These are phyloP conservation scores for Lumnitzera racemosa DNA, from an alignment of 345 rosid genomes.

Conservation along the genomic window DNA sequence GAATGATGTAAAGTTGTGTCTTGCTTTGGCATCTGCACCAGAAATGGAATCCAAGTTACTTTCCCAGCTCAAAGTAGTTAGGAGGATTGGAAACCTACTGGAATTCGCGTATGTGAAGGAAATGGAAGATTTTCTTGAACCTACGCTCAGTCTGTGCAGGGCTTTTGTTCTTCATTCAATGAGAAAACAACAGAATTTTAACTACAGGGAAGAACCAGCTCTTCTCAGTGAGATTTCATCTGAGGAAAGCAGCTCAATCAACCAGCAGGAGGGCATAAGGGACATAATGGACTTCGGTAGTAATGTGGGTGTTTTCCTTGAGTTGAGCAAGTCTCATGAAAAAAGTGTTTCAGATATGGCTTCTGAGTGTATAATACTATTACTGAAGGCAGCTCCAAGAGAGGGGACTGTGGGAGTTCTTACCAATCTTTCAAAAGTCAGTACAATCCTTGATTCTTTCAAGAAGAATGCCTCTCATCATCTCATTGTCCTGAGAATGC, in stretches of 20 bases:
- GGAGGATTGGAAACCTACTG: constrained; percentile 82
- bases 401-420: constrained; percentile 85
- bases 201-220: constrained; percentile 45
- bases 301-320: constrained; percentile 58
- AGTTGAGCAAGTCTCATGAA: constrained; percentile 42
- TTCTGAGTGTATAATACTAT: constrained; percentile 71
- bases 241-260: constrained; percentile 26
- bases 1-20: constrained; percentile 79
- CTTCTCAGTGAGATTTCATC: constrained; percentile 50
- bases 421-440: constrained; percentile 71
- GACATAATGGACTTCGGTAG: constrained; percentile 79
- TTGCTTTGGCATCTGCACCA: constrained; percentile 89
- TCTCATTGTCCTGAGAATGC: constrained; percentile 53
- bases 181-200: constrained; percentile 40
- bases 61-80: constrained; percentile 71
- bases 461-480: constrained; percentile 30
- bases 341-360: constrained; percentile 54
- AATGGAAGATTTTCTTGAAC: constrained; percentile 96
- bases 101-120: constrained; percentile 82
- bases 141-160: constrained; percentile 71
- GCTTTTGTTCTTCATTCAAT: constrained; percentile 69
- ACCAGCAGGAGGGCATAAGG: constrained; percentile 52
- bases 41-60: constrained; percentile 89
- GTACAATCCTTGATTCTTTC: constrained; percentile 55
- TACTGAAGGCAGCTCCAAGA: constrained; percentile 82